Base-by-base conservation (phyloP, 2,329 filamentous ascomycete species). In the Penicillium polonicum region DNA sequence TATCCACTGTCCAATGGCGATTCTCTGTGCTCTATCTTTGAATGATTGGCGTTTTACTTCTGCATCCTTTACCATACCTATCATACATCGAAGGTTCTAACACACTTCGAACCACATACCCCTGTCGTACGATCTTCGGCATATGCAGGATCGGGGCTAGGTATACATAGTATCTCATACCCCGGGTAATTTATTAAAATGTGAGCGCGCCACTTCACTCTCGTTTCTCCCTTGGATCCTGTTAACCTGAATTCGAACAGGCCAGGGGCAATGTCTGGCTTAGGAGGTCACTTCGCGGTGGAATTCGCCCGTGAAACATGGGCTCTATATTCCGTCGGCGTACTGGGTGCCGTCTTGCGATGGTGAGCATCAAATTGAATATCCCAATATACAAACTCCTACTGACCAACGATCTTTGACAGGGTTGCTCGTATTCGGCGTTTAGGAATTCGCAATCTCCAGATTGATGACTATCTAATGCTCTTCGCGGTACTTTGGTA, bases 391-490 rank as follows among this genome's bases (percentile, higher is more conserved):
- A 5, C 6, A 15, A 48, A 15, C 8, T 23, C 17, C 25, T 5
- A 15, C 35, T 58, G 41, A 55, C 41, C 23, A 41, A 23, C n/a
- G 6, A 23, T 19, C 15, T 6, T 12, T 31, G 15, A 57, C 35
- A 78, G 76, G 42, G 56, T 68, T 25, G 75, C 76, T 46, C 73
- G 75, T 65, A 66, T 76, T 52, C 73, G 74, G 51, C 73, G 76
- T 52, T 65, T 78, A 7, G 80, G 82, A 3, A 65, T 82, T 51
- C 78, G 71, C 55, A 78, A 79, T 53, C 74, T 85, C 38, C 82
- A 85, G 63, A 25, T 70, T 2, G 84, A 87, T 59, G 84, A 87
- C 68, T 81, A 75, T 60, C 63, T 86, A 29, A 85, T 86, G 80
- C 4, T 83, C 2, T 70, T 82, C 36, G 80, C 81, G 4, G 75